Evolutionary conservation across 192 early-diverging fungal genomes (phyloP).

Genomic region (Umbelopsis isabellina): DNA sequence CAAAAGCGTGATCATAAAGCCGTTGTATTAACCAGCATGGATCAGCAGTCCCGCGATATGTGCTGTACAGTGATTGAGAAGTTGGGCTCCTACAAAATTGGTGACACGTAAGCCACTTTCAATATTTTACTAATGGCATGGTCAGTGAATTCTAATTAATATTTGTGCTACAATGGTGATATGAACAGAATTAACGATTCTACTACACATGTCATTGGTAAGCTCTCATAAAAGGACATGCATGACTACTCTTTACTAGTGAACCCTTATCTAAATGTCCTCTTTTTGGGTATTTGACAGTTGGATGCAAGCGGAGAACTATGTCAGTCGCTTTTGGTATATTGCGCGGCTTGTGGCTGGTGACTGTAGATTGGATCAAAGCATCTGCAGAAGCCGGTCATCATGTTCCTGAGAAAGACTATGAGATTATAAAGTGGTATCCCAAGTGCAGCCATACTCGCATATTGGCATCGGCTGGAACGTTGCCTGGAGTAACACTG

Average conservation of each 20-base stretch:
- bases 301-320: conserved; percentile 7
- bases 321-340: conserved; percentile 7
- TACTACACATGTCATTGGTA: conserved; percentile 33
- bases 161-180: too few species aligned
- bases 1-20: background rate
- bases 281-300: background rate
- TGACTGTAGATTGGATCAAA: conserved; percentile 13
- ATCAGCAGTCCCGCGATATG: background rate
- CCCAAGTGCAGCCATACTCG: background rate
- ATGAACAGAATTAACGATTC: conserved; percentile 20
- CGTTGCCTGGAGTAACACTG: background rate
- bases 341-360: background rate
- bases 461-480: background rate
- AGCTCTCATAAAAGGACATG: background rate
- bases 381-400: background rate
- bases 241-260: too few species aligned
- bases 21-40: conserved; percentile 18
- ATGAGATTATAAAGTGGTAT: conserved; percentile 7
- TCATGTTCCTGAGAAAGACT: background rate
- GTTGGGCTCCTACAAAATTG: conserved; percentile 1
- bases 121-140: background rate
- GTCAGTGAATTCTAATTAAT: too few species aligned
- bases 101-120: background rate
- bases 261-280: too few species aligned
- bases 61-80: background rate